Conservation (phyloP, 1,284 basidiomycete species). For the Cutaneotrichosporon arboriforme region DNA sequence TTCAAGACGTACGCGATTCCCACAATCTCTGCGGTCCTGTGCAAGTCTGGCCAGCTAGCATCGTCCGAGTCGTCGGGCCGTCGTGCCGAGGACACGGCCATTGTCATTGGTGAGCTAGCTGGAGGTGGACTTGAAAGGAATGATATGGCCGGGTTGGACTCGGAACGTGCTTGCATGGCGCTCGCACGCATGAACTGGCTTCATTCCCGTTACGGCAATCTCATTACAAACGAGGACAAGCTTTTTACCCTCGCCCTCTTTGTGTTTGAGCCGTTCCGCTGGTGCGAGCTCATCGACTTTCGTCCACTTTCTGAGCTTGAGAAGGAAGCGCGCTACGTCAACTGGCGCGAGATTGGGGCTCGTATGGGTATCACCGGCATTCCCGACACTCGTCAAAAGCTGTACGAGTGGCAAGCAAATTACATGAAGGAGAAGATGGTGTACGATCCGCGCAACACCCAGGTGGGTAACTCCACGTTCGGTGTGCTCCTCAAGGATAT, state of each 20-base stretch:
- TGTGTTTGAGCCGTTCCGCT: slow-evolving; percentile 12
- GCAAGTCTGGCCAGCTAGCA: slow-evolving; percentile 12
- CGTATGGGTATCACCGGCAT: slow-evolving; percentile 16
- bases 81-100: slow-evolving; percentile 15
- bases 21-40: slow-evolving; percentile 10
- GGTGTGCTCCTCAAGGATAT: slow-evolving; percentile 6
- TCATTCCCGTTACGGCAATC: slow-evolving; percentile 11
- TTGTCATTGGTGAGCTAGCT: slow-evolving; percentile 16
- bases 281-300: slow-evolving; percentile 7
- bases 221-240: slow-evolving; percentile 15
- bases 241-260: slow-evolving; percentile 15
- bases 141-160: slow-evolving; percentile 5
- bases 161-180: slow-evolving; percentile 9
- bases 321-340: slow-evolving; percentile 14
- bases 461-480: slow-evolving; percentile 13
- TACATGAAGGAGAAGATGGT: slow-evolving; percentile 5
- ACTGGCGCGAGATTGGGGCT: slow-evolving; percentile 19
- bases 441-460: slow-evolving; percentile 7
- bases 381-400: slow-evolving; percentile 6
- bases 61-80: slow-evolving; percentile 2
- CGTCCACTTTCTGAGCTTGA: slow-evolving; percentile 9
- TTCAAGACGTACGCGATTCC: slow-evolving; percentile 19
- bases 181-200: slow-evolving; percentile 18
- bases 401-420: slow-evolving; percentile 7
- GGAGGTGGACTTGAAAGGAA: background rate